phyloP scores from a whole-genome alignment of 1,139 yeast species.

The Blastobotrys elegans region DNA sequence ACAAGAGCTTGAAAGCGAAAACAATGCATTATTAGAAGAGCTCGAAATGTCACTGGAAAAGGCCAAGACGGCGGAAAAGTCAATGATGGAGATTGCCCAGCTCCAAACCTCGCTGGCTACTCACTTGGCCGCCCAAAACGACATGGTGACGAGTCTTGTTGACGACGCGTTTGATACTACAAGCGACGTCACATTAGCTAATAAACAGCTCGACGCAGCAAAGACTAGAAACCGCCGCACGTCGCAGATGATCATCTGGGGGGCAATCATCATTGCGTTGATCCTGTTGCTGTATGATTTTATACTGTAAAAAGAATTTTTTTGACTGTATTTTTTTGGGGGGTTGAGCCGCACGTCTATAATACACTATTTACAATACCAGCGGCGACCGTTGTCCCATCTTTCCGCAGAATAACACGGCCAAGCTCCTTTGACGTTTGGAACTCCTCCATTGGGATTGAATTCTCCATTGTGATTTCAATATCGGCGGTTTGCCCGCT shows the following conservation, averaged over 20 bases:
- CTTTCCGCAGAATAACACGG: slow-evolving; percentile 76
- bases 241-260: slow-evolving; percentile 57
- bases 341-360: not conserved
- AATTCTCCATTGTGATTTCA: slow-evolving; percentile 50
- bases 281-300: slow-evolving; percentile 61
- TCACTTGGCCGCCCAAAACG: slow-evolving; percentile 72
- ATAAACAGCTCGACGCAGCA: slow-evolving; percentile 66
- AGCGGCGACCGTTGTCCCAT: slow-evolving; percentile 85
- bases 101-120: slow-evolving; percentile 72
- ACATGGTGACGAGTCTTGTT: slow-evolving; percentile 59
- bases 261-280: slow-evolving; percentile 59
- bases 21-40: slow-evolving; percentile 65
- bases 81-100: slow-evolving; percentile 75
- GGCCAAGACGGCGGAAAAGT: slow-evolving; percentile 54
- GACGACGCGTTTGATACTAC: slow-evolving; percentile 71
- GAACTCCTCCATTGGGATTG: slow-evolving; percentile 55
- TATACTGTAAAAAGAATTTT: slow-evolving; percentile 35
- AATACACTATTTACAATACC: slow-evolving; percentile 47
- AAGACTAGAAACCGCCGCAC: slow-evolving; percentile 65
- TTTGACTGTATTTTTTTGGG: not conserved
- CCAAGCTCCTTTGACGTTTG: slow-evolving; percentile 63
- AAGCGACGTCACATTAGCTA: slow-evolving; percentile 67
- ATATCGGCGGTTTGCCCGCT: slow-evolving; percentile 72
- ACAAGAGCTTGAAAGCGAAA: slow-evolving; percentile 67
- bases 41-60: slow-evolving; percentile 42